Base-by-base conservation (phyloP, 2,329 filamentous ascomycete genomes). In the Sarocladium oryzae region DNA sequence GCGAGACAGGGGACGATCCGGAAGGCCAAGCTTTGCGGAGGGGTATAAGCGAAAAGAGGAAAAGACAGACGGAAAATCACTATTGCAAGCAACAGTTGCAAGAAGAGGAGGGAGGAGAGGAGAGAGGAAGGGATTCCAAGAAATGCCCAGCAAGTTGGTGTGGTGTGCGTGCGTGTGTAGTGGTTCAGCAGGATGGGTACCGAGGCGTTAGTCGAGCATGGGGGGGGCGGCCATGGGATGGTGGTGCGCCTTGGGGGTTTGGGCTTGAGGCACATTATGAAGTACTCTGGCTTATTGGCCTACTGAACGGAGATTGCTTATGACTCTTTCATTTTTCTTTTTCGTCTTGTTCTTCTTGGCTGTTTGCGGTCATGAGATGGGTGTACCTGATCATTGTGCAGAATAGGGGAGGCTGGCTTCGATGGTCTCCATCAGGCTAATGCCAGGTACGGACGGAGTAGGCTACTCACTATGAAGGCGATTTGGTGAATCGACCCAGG, bases 111-210 rank as follows among this genome's bases (percentile, higher is more conserved):
- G 20, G 26, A 18, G 21, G 4, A n/a, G 30, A 10, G 16, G 40
- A 45, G 40, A 45, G 37, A 45, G 40, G 8, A 23, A 45, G 40
- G n/a, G 43, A 28, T 48, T 26, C 43, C 43, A 48, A 48, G 43
- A 32, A 48, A 48, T 48, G 43, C 43, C 43, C 26, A 48, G 43
- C 16, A 28, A 20, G 6, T 48, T 48, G 43, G 43, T 26, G 43
- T 20, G 13, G 33, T 30, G 24, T 13, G 43, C 43, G 43, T 9
- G 13, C 21, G 28, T 32, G 11, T 10, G 21, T 8, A 9, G n/a
- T 21, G 43, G 18, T n/a, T 6, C 16, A 48, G 40, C 43, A 11
- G 26, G 10, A 32, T 40, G 20, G 9, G 24, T 21, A 4, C 7
- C 13, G 28, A n/a, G 28, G 28, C 13, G 28, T 30, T 7, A 30